Conservation (phyloP, 371 early-diverging fungal genomes). For the Sporodiniella umbellata region DNA sequence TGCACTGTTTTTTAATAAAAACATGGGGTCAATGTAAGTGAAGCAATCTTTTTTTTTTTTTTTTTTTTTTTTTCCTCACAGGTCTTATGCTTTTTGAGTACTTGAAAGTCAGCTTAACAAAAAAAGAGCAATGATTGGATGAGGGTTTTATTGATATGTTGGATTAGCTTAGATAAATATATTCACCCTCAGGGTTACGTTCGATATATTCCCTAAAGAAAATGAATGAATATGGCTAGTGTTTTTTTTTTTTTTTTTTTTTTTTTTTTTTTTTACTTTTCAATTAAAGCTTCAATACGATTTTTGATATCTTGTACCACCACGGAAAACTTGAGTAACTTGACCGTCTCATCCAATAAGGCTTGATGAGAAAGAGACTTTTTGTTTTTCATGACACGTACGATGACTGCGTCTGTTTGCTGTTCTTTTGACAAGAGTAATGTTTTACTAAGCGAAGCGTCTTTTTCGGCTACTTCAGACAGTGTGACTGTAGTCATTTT, state of each 20-base stretch:
- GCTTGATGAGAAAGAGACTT: slow-evolving; percentile 62
- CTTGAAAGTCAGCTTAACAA: no score
- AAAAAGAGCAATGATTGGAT: no score
- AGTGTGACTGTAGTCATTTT: slow-evolving; percentile 83
- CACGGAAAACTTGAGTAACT: slow-evolving; percentile 75
- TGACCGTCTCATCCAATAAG: slow-evolving; percentile 72
- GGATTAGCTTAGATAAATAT: slow-evolving; percentile 20
- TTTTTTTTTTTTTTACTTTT: slow-evolving; percentile 47
- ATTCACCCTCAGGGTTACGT: slow-evolving; percentile 23
- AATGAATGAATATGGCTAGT: neutral
- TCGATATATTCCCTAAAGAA: slow-evolving; percentile 31
- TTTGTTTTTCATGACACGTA: slow-evolving; percentile 90
- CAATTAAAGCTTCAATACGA: slow-evolving; percentile 87
- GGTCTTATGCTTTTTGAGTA: no score
- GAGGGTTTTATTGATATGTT: no score
- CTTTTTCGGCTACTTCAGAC: slow-evolving; percentile 81
- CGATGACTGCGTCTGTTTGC: slow-evolving; percentile 90
- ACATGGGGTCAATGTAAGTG: no score
- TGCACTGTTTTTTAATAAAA: no score
- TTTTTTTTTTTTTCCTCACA: no score
- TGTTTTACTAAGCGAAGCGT: slow-evolving; percentile 62
- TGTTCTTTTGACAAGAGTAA: slow-evolving; percentile 72
- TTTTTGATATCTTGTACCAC: slow-evolving; percentile 83
- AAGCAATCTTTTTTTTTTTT: no score
- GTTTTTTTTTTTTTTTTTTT: neutral